Conservation (phyloP, 169 alveolate species). For the Plasmodium inui region DNA sequence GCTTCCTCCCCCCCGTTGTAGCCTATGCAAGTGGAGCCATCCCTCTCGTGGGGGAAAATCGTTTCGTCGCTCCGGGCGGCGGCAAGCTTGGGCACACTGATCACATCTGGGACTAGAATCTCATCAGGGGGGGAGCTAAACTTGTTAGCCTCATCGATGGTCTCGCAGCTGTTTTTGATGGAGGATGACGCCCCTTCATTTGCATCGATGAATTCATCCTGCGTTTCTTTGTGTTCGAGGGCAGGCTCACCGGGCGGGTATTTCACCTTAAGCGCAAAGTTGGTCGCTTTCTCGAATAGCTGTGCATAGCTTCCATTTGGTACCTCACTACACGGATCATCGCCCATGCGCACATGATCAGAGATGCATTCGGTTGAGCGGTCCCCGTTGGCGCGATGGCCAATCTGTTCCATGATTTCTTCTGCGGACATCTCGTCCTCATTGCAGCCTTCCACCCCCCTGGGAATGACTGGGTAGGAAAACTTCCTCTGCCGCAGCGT, state of each 20-base stretch:
- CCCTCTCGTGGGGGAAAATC: background rate
- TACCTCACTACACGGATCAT: background rate
- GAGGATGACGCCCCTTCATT: background rate
- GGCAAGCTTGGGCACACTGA: background rate
- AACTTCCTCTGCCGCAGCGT: background rate
- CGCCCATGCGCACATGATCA: background rate
- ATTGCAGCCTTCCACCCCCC: background rate
- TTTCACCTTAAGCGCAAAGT: background rate
- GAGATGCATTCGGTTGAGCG: background rate
- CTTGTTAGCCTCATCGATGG: background rate
- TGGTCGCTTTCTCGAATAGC: background rate
- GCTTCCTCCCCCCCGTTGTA: background rate
- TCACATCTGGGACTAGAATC: background rate
- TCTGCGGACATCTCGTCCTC: conserved; percentile 30
- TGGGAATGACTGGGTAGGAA: conserved; percentile 46
- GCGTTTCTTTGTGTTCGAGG: background rate
- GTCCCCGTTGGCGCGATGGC: background rate
- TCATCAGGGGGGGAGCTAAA: background rate
- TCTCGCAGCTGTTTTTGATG: background rate
- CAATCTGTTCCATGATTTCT: conserved; percentile 34
- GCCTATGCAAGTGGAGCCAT: background rate
- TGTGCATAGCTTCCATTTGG: background rate
- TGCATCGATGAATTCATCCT: background rate
- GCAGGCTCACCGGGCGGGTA: background rate
- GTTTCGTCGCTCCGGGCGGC: conserved; percentile 6